Conservation (phyloP, 148 eudicot species). For the Nyssa sinensis region DNA sequence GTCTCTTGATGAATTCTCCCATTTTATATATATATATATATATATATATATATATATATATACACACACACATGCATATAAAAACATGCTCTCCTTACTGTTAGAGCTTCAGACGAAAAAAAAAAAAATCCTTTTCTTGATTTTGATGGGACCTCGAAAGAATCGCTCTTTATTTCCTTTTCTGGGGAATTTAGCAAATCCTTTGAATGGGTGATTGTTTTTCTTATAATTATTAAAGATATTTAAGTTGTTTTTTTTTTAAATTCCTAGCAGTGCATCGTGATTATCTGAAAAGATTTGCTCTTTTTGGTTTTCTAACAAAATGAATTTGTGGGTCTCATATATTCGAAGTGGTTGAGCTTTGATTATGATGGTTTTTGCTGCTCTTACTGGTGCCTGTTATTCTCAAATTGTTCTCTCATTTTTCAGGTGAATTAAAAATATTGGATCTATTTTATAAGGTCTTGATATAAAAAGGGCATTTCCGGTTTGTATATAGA, state of each 20-base stretch:
- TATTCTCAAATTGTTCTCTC: not conserved
- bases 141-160: not conserved
- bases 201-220: no score
- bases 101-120: no score
- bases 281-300: not conserved
- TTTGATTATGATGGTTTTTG: not conserved
- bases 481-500: conserved; percentile 1
- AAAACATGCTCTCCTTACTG: no score
- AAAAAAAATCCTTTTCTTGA: no score
- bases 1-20: not conserved
- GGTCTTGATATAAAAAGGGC: not conserved
- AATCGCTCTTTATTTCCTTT: no score
- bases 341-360: not conserved
- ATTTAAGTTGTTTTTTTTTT: no score
- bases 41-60: not conserved
- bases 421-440: conserved; percentile 15
- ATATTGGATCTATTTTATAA: not conserved
- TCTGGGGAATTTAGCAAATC: no score
- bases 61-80: no score
- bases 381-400: not conserved
- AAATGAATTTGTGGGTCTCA: not conserved
- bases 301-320: not conserved
- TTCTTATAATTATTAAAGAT: no score
- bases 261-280: no score
- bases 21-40: not conserved